Evolutionary conservation across 352 stramenopile species (phyloP).

Genomic region (Globisporangium splendens): DNA sequence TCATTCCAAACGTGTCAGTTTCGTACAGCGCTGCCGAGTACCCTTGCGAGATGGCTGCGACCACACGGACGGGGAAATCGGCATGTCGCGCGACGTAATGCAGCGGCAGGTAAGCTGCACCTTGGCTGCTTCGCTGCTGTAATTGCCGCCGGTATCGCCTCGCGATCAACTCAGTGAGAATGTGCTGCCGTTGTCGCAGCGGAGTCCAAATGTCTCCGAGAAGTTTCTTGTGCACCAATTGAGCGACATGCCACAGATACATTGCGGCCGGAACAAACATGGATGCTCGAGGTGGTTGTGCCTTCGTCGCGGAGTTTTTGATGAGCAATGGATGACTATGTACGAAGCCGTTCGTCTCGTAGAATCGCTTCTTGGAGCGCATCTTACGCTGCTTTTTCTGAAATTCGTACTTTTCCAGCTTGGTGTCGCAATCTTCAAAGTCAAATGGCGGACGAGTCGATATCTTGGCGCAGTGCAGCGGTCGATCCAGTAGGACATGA

Average conservation of each 20-base stretch:
- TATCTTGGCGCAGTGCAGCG: conserved; percentile 30
- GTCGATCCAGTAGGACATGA: conserved; percentile 36
- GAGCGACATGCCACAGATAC: conserved; percentile 36
- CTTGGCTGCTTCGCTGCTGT: conserved; percentile 39
- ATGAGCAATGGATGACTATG: not conserved
- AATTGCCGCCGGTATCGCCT: conserved; percentile 46
- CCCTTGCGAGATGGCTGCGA: conserved; percentile 33
- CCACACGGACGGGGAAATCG: conserved; percentile 25
- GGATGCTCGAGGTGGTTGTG: conserved; percentile 1
- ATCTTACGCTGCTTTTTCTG: conserved; percentile 32
- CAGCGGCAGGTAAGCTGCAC: conserved; percentile 39
- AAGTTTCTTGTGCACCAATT: conserved; percentile 39
- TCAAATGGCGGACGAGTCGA: conserved; percentile 39
- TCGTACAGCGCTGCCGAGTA: conserved; percentile 36
- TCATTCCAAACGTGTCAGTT: conserved; percentile 53
- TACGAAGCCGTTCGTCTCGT: conserved; percentile 19
- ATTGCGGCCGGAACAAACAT: conserved; percentile 30
- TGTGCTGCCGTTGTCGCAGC: conserved; percentile 26
- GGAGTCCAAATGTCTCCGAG: conserved; percentile 48
- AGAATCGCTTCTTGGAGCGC: conserved; percentile 40
- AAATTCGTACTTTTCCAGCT: conserved; percentile 44
- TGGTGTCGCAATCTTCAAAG: conserved; percentile 34
- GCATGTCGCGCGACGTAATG: conserved; percentile 53
- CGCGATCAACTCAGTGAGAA: conserved; percentile 50
- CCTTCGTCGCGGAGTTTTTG: no score